Evolutionary conservation across 1,139 yeast species (phyloP).

Genomic region (Arxiozyma telluris): DNA sequence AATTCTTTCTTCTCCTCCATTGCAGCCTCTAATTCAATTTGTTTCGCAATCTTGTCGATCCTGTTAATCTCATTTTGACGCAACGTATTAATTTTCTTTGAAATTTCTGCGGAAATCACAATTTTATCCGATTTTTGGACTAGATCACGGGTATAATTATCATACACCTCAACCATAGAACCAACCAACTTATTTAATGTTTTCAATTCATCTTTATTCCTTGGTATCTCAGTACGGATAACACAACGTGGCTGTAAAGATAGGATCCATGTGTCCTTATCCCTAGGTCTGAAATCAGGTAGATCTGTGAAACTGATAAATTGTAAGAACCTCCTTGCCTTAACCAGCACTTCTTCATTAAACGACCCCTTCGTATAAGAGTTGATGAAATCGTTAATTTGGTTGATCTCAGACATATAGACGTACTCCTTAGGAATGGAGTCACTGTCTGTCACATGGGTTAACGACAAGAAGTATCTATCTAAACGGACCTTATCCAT

Average conservation of each 20-base stretch:
- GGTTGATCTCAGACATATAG: constrained; percentile 83
- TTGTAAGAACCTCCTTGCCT: constrained; percentile 48
- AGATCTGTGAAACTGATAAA: constrained; percentile 78
- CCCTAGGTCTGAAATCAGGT: constrained; percentile 56
- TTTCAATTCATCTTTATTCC: constrained; percentile 16
- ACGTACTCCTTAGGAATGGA: constrained; percentile 68
- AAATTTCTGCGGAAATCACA: constrained; percentile 45
- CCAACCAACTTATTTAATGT: constrained; percentile 28
- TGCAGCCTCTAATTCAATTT: constrained; percentile 49
- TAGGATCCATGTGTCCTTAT: constrained; percentile 36
- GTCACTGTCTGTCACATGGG: constrained; percentile 63
- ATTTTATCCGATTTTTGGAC: constrained; percentile 26
- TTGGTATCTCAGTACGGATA: constrained; percentile 23
- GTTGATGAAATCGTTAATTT: constrained; percentile 59
- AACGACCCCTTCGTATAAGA: constrained; percentile 41
- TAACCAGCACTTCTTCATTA: constrained; percentile 38
- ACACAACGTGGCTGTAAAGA: constrained; percentile 43
- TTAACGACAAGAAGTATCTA: constrained; percentile 74
- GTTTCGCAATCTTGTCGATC: constrained; percentile 52
- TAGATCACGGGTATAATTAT: constrained; percentile 35
- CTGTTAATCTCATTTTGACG: constrained; percentile 32
- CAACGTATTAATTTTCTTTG: constrained; percentile 62
- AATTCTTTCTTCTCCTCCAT: constrained; percentile 67
- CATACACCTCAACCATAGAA: constrained; percentile 31
- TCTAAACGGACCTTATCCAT: constrained; percentile 72